Conservation (phyloP, 192 early-diverging fungal species). For the Entrophospora sp. region DNA sequence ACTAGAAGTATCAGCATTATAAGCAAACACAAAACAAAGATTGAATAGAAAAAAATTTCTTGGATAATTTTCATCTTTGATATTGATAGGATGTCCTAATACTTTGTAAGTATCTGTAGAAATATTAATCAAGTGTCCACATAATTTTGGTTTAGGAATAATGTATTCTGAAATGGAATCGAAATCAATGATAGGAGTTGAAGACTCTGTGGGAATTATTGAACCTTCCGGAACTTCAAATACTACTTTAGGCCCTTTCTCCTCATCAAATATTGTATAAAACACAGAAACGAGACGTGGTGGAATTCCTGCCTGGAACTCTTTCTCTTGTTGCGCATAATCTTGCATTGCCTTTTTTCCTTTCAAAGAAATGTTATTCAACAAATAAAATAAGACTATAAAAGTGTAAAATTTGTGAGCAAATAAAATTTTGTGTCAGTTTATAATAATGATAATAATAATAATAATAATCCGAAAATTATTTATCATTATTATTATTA, state of each 20-base stretch:
- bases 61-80: conserved; percentile 50
- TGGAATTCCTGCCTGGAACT: conserved; percentile 16
- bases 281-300: conserved; percentile 70
- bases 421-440: no score
- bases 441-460: no score
- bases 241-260: conserved; percentile 64
- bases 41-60: conserved; percentile 89
- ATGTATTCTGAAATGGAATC: conserved; percentile 72
- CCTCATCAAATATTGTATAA: conserved; percentile 70
- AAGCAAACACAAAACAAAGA: conserved; percentile 90
- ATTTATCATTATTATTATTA: no score
- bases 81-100: conserved; percentile 64
- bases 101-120: conserved; percentile 61
- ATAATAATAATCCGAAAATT: no score
- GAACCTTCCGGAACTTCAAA: conserved; percentile 73
- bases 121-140: conserved; percentile 65
- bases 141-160: conserved; percentile 74
- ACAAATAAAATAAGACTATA: no score
- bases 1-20: conserved; percentile 62
- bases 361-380: no score
- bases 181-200: conserved; percentile 56
- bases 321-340: conserved; percentile 12
- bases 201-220: conserved; percentile 26
- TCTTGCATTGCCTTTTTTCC: no score
- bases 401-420: no score